These are phyloP conservation scores for Macrolepiota albuminosa DNA, from an alignment of 768 basidiomycete genomes.

Conservation along the genomic window DNA sequence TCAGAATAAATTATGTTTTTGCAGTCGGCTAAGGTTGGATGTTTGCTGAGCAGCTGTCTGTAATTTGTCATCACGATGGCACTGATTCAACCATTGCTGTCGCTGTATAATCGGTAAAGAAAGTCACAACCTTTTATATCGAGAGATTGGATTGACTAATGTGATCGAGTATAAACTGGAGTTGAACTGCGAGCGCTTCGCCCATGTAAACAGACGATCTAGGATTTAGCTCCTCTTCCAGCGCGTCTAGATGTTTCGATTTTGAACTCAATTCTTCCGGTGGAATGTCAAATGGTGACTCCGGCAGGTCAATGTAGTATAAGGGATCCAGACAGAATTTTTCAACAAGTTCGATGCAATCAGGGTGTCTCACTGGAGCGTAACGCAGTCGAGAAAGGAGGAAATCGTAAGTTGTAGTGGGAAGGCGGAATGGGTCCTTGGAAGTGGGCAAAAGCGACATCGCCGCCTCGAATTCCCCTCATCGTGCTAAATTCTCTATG, in stretches of 20 bases:
- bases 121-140: constrained; percentile 27
- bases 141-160: constrained; percentile 1
- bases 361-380: constrained; percentile 2
- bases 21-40: too few relatives aligned
- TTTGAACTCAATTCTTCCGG: too few relatives aligned
- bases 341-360: constrained; percentile 16
- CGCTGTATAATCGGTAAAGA: constrained; percentile 34
- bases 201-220: constrained; percentile 7
- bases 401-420: constrained; percentile 30
- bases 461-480: constrained; percentile 35
- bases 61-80: too few relatives aligned
- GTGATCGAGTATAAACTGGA: background rate
- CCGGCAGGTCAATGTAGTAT: background rate
- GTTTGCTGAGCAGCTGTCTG: too few relatives aligned
- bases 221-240: constrained; percentile 3
- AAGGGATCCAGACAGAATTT: constrained; percentile 11
- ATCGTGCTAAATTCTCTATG: constrained; percentile 35
- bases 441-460: constrained; percentile 39
- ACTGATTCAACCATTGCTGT: too few relatives aligned
- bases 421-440: constrained; percentile 24
- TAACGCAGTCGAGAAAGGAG: constrained; percentile 23
- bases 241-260: background rate
- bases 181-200: background rate
- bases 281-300: background rate
- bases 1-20: too few relatives aligned